These are phyloP conservation scores for Botrytis fabae DNA, from an alignment of 2,329 filamentous ascomycete species.

Conservation along the genomic window DNA sequence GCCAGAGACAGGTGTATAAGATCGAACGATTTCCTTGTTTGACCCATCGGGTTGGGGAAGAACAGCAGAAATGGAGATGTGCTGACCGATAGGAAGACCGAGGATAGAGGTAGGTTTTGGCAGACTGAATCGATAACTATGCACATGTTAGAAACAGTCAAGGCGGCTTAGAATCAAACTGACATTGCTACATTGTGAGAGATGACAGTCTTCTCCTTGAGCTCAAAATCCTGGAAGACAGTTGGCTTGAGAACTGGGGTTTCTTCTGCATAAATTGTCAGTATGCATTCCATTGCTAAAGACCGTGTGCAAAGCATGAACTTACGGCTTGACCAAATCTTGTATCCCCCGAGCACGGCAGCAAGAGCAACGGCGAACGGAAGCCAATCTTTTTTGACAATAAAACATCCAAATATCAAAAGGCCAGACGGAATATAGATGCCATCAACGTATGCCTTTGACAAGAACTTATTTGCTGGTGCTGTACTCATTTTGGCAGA, in stretches of 20 bases:
- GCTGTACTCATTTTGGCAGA: constrained; percentile 19
- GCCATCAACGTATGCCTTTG: constrained; percentile 70
- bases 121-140: constrained; percentile 87
- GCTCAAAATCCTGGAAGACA: constrained; percentile 86
- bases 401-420: constrained; percentile 71
- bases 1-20: constrained; percentile 88
- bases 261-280: constrained; percentile 53
- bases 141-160: constrained; percentile 12
- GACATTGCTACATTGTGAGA: constrained; percentile 98
- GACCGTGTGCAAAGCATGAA: constrained; percentile 31
- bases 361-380: constrained; percentile 69
- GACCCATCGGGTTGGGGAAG: constrained; percentile 66
- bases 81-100: constrained; percentile 95
- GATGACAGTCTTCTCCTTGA: constrained; percentile 91
- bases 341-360: constrained; percentile 65
- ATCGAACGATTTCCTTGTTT: constrained; percentile 82
- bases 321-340: constrained; percentile 72
- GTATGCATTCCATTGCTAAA: neutral
- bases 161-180: constrained; percentile 30
- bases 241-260: constrained; percentile 84
- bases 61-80: constrained; percentile 90
- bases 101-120: constrained; percentile 77
- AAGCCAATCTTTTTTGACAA: constrained; percentile 77
- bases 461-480: constrained; percentile 35
- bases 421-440: constrained; percentile 83